Evolutionary conservation across 176 grass and related monocot species (phyloP).

Genomic region (Bothriochloa decipiens): DNA sequence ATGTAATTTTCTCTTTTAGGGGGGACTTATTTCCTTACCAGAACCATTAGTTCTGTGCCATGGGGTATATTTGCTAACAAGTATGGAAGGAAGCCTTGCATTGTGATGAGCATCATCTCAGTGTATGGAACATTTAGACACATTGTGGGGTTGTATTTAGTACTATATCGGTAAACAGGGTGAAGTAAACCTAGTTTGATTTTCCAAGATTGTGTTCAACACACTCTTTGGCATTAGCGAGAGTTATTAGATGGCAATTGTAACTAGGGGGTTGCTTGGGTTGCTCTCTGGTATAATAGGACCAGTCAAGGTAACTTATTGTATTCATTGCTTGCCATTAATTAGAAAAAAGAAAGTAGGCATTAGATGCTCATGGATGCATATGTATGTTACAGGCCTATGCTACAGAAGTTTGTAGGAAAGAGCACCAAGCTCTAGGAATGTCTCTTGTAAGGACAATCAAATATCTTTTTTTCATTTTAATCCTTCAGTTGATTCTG

Average conservation of each 20-base stretch:
- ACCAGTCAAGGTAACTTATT: conserved; percentile 59
- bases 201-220: conserved; percentile 55
- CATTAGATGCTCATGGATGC: conserved; percentile 17
- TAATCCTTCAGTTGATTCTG: neutral
- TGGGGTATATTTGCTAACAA: conserved; percentile 80
- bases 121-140: conserved; percentile 48
- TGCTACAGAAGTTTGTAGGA: conserved; percentile 71
- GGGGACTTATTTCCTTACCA: conserved; percentile 60
- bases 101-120: conserved; percentile 63
- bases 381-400: conserved; percentile 54
- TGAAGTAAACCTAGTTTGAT: conserved; percentile 16
- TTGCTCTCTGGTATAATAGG: conserved; percentile 65
- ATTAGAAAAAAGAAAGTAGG: neutral
- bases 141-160: neutral
- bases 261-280: conserved; percentile 58
- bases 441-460: conserved; percentile 64
- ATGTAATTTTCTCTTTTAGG: conserved; percentile 38
- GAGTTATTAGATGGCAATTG: conserved; percentile 69
- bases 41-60: conserved; percentile 62
- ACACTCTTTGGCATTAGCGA: conserved; percentile 73
- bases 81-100: conserved; percentile 69
- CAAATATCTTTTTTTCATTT: neutral
- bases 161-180: neutral
- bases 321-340: neutral
- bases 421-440: conserved; percentile 70